Evolutionary conservation across 805 yeast species (phyloP).

Genomic region (Starmerella powellii): DNA sequence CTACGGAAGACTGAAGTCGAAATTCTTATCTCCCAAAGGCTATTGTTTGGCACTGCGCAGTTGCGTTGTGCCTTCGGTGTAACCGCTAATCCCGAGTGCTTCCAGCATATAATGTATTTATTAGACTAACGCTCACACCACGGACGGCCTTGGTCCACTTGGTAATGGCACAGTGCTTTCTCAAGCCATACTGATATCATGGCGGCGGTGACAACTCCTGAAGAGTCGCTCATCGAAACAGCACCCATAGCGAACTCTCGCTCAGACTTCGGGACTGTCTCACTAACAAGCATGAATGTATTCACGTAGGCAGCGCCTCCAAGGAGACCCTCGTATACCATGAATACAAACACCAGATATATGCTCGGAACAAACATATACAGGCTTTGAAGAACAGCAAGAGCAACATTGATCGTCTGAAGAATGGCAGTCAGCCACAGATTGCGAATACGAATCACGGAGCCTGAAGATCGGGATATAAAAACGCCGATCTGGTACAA

Average conservation of each 20-base stretch:
- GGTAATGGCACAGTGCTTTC: slow-evolving; percentile 56
- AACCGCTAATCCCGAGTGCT: no score
- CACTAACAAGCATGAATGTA: slow-evolving; percentile 68
- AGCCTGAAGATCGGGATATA: slow-evolving; percentile 73
- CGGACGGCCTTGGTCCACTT: slow-evolving; percentile 57
- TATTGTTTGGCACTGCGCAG: no score
- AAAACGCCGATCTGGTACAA: slow-evolving; percentile 88
- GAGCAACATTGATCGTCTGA: slow-evolving; percentile 50
- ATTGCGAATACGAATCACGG: slow-evolving; percentile 44
- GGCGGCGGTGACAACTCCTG: slow-evolving; percentile 78
- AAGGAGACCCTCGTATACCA: slow-evolving; percentile 73
- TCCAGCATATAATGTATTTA: no score
- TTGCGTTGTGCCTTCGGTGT: no score
- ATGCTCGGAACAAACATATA: slow-evolving; percentile 46
- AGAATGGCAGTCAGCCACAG: slow-evolving; percentile 53
- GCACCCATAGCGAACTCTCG: slow-evolving; percentile 75
- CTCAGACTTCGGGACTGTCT: slow-evolving; percentile 38
- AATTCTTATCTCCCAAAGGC: no score
- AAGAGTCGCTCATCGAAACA: slow-evolving; percentile 70
- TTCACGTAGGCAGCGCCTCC: slow-evolving; percentile 90
- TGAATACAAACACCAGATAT: slow-evolving; percentile 47
- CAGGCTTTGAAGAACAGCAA: slow-evolving; percentile 55
- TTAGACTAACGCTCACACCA: slow-evolving; percentile 52
- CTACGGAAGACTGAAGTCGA: slow-evolving; percentile 55
- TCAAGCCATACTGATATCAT: slow-evolving; percentile 63